Conservation (phyloP, 2,329 filamentous ascomycete genomes). For the Venturia effusa region DNA sequence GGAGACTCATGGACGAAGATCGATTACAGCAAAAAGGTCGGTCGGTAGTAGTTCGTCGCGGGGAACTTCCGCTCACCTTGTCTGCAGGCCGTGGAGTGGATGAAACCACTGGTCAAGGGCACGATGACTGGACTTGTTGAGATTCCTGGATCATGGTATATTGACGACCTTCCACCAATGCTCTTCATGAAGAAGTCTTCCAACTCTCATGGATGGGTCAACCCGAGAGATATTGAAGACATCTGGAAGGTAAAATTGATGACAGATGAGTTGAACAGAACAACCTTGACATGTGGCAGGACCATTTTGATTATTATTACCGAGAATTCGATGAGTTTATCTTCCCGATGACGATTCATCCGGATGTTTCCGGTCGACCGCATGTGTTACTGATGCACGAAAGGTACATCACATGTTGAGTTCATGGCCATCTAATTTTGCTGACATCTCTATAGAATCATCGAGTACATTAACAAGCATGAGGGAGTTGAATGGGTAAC, state of each 20-base stretch:
- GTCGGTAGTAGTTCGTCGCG: not conserved
- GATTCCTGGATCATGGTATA: constrained; percentile 50
- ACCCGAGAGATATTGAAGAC: constrained; percentile 49
- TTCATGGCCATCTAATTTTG: not conserved
- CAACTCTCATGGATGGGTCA: constrained; percentile 53
- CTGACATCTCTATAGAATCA: constrained; percentile 45
- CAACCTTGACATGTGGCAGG: constrained; percentile 16
- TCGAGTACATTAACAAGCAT: constrained; percentile 57
- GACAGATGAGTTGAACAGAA: not conserved
- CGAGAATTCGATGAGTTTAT: constrained; percentile 67
- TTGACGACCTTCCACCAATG: constrained; percentile 50
- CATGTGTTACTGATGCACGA: constrained; percentile 67
- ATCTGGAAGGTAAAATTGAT: constrained; percentile 38
- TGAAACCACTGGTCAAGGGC: constrained; percentile 53
- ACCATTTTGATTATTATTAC: constrained; percentile 65
- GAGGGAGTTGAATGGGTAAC: constrained; percentile 57
- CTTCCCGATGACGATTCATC: constrained; percentile 69
- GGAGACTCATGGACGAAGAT: constrained; percentile 59
- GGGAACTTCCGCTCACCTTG: not conserved
- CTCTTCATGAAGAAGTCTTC: constrained; percentile 60
- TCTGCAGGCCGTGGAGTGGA: constrained; percentile 44
- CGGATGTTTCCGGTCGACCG: constrained; percentile 52
- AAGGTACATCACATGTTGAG: constrained; percentile 32
- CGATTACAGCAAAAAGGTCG: constrained; percentile 46
- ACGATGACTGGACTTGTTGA: constrained; percentile 53